phyloP scores from a whole-genome alignment of 306 rosid genomes.

The Castanospermum australe region DNA sequence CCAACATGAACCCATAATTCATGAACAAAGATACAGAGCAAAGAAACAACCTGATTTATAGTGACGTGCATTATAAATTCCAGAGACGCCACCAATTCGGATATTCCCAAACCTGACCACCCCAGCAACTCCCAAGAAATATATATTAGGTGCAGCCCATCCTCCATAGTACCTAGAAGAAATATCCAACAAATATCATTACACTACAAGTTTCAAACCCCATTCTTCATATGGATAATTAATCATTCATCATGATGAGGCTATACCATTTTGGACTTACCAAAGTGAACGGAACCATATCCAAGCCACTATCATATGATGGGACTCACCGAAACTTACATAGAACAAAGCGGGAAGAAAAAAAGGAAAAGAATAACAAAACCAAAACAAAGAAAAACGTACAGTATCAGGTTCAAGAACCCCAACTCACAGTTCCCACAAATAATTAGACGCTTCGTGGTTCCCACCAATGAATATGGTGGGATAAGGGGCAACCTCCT shows the following conservation, averaged over 20 bases:
- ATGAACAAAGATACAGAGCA: background rate
- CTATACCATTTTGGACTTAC: too few relatives aligned
- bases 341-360: background rate
- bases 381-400: background rate
- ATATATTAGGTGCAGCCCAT: conserved; percentile 95
- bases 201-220: too few relatives aligned
- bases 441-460: conserved; percentile 91
- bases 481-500: conserved; percentile 79
- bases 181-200: conserved; percentile 2
- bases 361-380: background rate
- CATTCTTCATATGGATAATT: too few relatives aligned
- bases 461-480: conserved; percentile 95
- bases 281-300: too few relatives aligned
- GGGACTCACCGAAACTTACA: too few relatives aligned
- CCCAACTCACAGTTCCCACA: conserved; percentile 89
- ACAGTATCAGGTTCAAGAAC: background rate
- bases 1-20: background rate
- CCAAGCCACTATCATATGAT: too few relatives aligned
- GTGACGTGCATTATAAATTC: conserved; percentile 72
- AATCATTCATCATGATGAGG: too few relatives aligned
- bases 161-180: conserved; percentile 87
- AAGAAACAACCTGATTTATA: conserved; percentile 66
- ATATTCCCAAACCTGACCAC: conserved; percentile 89
- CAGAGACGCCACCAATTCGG: conserved; percentile 92
- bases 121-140: conserved; percentile 88